phyloP scores from a whole-genome alignment of 768 basidiomycete genomes.

The Royoungia palumana region DNA sequence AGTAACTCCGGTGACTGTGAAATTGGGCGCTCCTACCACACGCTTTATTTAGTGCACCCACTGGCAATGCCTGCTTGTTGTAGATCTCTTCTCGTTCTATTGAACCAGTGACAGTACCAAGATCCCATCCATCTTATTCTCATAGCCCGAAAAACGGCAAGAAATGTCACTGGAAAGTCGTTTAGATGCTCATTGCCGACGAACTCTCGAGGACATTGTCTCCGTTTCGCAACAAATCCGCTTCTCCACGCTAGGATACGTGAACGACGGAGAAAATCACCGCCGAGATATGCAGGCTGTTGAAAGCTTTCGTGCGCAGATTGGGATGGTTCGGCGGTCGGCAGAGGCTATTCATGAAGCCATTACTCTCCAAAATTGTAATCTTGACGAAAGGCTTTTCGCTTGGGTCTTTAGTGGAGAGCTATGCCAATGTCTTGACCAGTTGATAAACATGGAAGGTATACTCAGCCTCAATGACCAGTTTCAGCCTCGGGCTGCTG shows the following conservation, averaged over 20 bases:
- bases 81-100: too few relatives aligned
- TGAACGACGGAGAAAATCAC: not conserved
- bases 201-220: not conserved
- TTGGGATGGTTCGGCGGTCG: not conserved
- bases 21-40: too few relatives aligned
- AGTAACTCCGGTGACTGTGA: too few relatives aligned
- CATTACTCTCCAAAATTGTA: not conserved
- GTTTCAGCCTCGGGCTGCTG: not conserved
- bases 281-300: not conserved
- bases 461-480: not conserved
- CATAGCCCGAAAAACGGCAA: too few relatives aligned
- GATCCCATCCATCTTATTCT: too few relatives aligned
- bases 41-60: too few relatives aligned
- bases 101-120: too few relatives aligned
- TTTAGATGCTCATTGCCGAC: too few relatives aligned
- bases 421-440: not conserved
- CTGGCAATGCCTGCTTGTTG: too few relatives aligned
- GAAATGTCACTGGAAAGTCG: too few relatives aligned
- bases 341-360: not conserved
- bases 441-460: not conserved
- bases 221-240: not conserved
- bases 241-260: too few relatives aligned
- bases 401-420: not conserved
- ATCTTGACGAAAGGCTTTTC: not conserved
- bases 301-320: not conserved